These are phyloP conservation scores for Globisporangium iwayamae DNA, from an alignment of 352 stramenopile genomes.

Conservation along the genomic window DNA sequence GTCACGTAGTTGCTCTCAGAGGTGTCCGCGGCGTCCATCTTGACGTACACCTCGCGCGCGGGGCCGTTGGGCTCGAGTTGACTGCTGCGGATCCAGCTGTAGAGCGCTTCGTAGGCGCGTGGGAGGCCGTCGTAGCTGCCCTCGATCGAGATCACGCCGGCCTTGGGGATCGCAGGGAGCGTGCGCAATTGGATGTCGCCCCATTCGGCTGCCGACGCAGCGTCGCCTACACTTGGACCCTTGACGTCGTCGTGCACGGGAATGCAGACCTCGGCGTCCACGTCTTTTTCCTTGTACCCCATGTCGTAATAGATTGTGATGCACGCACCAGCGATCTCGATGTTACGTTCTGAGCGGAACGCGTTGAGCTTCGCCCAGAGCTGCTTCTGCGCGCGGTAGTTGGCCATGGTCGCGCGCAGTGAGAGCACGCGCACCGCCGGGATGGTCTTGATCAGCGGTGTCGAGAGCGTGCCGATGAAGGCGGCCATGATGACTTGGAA, in stretches of 20 bases:
- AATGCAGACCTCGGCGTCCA: conserved; percentile 52
- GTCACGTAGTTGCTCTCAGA: conserved; percentile 4
- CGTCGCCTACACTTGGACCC: conserved; percentile 12
- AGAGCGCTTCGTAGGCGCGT: conserved; percentile 6
- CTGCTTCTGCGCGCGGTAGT: conserved; percentile 41
- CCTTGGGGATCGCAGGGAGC: conserved; percentile 20
- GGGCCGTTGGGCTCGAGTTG: neutral
- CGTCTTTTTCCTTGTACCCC: conserved; percentile 33
- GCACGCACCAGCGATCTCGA: conserved; percentile 21
- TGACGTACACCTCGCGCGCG: conserved; percentile 7
- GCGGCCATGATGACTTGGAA: neutral
- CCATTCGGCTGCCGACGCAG: conserved; percentile 3
- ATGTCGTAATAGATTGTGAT: conserved; percentile 44
- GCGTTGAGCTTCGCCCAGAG: conserved; percentile 33
- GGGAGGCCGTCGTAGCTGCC: conserved; percentile 27
- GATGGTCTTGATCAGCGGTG: conserved; percentile 25
- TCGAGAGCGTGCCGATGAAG: neutral
- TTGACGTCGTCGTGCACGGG: conserved; percentile 24
- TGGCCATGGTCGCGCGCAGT: conserved; percentile 32
- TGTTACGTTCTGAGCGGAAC: conserved; percentile 22
- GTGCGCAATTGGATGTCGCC: conserved; percentile 22
- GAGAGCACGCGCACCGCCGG: conserved; percentile 29
- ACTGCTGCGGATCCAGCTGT: neutral
- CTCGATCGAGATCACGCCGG: conserved; percentile 30
- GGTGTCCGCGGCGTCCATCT: neutral